Conservation (phyloP, 495 filamentous ascomycete species). For the Friedmanniomyces endolithicus region DNA sequence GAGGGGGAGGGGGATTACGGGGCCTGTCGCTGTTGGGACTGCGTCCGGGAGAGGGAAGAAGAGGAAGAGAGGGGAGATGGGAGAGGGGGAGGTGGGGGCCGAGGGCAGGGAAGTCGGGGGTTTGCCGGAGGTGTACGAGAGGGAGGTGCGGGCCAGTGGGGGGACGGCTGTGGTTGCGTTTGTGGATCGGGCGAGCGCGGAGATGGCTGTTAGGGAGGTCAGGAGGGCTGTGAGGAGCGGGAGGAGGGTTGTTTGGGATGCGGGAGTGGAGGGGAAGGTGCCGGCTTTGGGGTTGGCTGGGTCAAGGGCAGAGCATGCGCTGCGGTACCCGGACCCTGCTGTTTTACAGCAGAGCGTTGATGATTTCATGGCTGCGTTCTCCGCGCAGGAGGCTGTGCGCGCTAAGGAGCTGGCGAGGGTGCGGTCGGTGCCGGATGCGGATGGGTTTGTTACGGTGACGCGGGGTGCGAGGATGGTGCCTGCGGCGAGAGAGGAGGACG, state of each 20-base stretch:
- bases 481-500: conserved; percentile 55
- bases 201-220: conserved; percentile 60
- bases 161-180: conserved; percentile 68
- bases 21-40: conserved; percentile 2
- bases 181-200: conserved; percentile 63
- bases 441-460: conserved; percentile 88
- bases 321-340: conserved; percentile 55
- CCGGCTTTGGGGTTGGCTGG: conserved; percentile 22
- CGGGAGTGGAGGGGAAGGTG: conserved; percentile 30
- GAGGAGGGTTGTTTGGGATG: conserved; percentile 37
- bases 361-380: conserved; percentile 66
- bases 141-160: conserved; percentile 58
- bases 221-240: conserved; percentile 46
- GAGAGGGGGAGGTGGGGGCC: conserved; percentile 35
- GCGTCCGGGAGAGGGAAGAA: conserved; percentile 30
- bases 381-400: conserved; percentile 51
- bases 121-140: conserved; percentile 61
- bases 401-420: conserved; percentile 48
- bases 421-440: conserved; percentile 73
- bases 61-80: conserved; percentile 35
- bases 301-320: conserved; percentile 51
- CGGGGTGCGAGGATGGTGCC: conserved; percentile 62
- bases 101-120: conserved; percentile 35
- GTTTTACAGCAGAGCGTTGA: conserved; percentile 59
- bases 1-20: conserved; percentile 14